Evolutionary conservation across 805 yeast genomes (phyloP).

Genomic region (Spathaspora sp.): DNA sequence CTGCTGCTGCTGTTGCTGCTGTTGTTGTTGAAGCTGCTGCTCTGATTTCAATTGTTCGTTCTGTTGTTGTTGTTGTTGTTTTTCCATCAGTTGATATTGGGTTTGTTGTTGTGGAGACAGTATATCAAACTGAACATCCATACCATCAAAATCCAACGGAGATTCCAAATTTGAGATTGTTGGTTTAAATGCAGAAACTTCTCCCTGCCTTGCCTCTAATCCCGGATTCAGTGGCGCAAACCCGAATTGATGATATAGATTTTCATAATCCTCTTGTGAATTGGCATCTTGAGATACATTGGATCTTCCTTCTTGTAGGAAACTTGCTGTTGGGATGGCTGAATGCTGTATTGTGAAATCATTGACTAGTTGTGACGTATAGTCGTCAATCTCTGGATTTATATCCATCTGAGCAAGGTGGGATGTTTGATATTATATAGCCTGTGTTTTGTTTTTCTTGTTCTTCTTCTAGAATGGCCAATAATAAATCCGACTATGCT

Average conservation of each 20-base stretch:
- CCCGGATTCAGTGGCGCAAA: not conserved
- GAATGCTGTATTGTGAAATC: not conserved
- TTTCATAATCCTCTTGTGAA: conserved; percentile 3
- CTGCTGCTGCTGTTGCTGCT: conserved; percentile 1
- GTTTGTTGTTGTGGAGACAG: not conserved
- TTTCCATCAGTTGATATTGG: not conserved
- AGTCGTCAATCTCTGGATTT: conserved; percentile 7
- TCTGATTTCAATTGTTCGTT: not conserved
- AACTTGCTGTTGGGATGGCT: not conserved
- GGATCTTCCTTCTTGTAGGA: not conserved
- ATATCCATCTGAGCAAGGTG: conserved; percentile 4
- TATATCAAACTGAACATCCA: conserved; percentile 1
- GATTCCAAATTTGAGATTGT: conserved; percentile 5
- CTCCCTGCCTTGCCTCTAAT: not conserved
- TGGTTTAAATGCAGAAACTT: not conserved
- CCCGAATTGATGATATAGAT: conserved; percentile 2
- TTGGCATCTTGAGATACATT: not conserved
- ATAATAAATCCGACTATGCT: not conserved
- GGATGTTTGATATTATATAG: no score
- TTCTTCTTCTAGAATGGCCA: not conserved
- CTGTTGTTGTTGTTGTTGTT: not conserved
- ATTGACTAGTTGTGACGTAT: conserved; percentile 2
- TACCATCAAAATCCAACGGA: conserved; percentile 3
- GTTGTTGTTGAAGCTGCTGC: conserved; percentile 2
- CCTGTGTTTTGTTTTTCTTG: not conserved